phyloP scores from a whole-genome alignment of 2,329 filamentous ascomycete species.

The Scortechinia acanthostroma region DNA sequence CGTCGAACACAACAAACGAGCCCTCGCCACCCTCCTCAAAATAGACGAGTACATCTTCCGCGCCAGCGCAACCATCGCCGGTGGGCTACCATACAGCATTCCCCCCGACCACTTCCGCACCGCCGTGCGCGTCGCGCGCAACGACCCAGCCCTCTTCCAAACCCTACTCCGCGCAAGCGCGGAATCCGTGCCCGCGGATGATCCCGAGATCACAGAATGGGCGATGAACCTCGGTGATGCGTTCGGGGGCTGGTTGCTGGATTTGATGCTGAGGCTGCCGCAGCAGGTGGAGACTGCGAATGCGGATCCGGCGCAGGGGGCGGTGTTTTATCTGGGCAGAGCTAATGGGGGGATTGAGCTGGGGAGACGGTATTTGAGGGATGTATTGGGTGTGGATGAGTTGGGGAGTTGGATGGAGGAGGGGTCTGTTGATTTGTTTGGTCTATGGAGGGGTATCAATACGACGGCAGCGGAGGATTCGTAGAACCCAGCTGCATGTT shows the following conservation, averaged over 20 bases:
- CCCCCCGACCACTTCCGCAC: background rate
- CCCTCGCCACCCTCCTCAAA: background rate
- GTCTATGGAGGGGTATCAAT: no score
- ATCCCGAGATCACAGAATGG: conserved; percentile 23
- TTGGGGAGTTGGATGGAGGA: background rate
- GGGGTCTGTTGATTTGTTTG: background rate
- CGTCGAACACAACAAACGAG: background rate
- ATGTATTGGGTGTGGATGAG: background rate
- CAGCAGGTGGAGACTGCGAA: background rate
- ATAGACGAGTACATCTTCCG: background rate
- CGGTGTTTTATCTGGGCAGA: background rate
- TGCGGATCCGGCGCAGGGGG: background rate
- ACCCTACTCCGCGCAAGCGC: conserved; percentile 23
- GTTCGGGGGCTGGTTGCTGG: conserved; percentile 22
- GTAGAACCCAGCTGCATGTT: no score
- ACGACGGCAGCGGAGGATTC: no score
- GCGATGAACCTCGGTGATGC: conserved; percentile 13
- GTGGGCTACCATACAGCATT: background rate
- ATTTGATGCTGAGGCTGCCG: conserved; percentile 14
- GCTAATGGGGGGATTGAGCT: background rate
- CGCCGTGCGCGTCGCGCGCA: conserved; percentile 8
- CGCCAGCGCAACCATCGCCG: background rate
- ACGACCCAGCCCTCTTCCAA: conserved; percentile 16
- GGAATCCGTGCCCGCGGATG: conserved; percentile 23
- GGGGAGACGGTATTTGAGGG: background rate